Percentiles rank a stretch among this genome's conserved stretches.
These are phyloP conservation scores for Paramecium caudatum DNA, from an alignment of 73 alveolate species.

Conservation along the genomic window DNA sequence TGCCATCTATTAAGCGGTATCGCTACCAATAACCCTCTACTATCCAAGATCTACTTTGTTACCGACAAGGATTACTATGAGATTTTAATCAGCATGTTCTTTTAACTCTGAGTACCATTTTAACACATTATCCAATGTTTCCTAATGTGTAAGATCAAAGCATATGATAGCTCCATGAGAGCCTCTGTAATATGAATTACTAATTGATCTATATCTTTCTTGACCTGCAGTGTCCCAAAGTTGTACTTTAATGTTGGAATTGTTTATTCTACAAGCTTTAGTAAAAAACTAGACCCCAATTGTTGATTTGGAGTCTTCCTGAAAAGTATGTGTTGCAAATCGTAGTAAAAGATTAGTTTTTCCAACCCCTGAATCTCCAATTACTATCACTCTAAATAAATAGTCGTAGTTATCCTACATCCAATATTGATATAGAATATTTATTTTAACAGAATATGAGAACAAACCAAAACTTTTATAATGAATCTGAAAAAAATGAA, in stretches of 20 bases:
- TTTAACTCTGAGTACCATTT: constrained; percentile 79
- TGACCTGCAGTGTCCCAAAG: constrained; percentile 94
- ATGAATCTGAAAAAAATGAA: constrained; percentile 10
- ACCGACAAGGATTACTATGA: constrained; percentile 79
- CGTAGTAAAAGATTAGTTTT: constrained; percentile 80
- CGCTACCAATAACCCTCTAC: constrained; percentile 21
- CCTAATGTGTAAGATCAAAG: constrained; percentile 77
- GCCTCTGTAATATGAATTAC: constrained; percentile 82
- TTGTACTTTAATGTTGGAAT: constrained; percentile 75
- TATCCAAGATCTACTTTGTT: constrained; percentile 79
- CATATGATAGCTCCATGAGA: constrained; percentile 83
- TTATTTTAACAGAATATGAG: too few relatives aligned
- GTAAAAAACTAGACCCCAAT: constrained; percentile 83
- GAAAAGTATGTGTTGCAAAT: constrained; percentile 78
- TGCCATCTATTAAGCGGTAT: constrained; percentile 50
- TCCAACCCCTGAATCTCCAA: constrained; percentile 86
- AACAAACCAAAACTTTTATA: background rate
- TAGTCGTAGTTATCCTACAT: constrained; percentile 76
- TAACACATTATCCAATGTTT: constrained; percentile 77
- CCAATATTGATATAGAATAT: background rate
- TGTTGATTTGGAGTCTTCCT: constrained; percentile 79
- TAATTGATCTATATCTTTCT: constrained; percentile 82
- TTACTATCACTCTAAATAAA: constrained; percentile 79
- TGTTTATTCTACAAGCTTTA: constrained; percentile 39
- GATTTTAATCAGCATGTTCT: constrained; percentile 70